These are phyloP conservation scores for Cucumis hystrix DNA, from an alignment of 306 rosid species.

Conservation along the genomic window DNA sequence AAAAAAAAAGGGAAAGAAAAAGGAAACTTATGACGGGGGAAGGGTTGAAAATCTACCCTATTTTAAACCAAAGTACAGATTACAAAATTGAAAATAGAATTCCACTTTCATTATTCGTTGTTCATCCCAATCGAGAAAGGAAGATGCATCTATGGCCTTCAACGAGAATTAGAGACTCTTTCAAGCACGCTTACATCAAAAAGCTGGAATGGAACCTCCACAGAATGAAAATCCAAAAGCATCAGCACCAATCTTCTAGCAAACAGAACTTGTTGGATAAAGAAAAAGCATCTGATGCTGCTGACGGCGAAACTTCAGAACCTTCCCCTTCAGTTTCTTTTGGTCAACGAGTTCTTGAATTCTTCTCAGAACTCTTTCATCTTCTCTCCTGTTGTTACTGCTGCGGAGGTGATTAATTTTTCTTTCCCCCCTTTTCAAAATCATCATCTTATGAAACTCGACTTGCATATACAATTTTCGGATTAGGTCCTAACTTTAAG, in stretches of 20 bases:
- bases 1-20: too few species aligned
- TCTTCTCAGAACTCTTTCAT: not conserved
- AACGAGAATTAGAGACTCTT: conserved; percentile 24
- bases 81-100: not conserved
- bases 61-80: too few species aligned
- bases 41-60: too few species aligned
- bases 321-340: not conserved
- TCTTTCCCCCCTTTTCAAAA: not conserved
- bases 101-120: not conserved
- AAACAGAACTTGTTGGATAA: conserved; percentile 15
- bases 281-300: not conserved
- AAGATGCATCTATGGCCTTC: conserved; percentile 43
- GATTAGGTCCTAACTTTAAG: not conserved
- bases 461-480: not conserved
- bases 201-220: conserved; percentile 26
- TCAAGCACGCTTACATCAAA: conserved; percentile 17
- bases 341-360: not conserved
- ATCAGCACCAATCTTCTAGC: not conserved
- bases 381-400: conserved; percentile 22
- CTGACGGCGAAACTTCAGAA: not conserved
- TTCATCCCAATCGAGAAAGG: not conserved
- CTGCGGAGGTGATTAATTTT: conserved; percentile 22
- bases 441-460: not conserved
- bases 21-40: too few species aligned
- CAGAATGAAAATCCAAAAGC: conserved; percentile 21